phyloP scores from a whole-genome alignment of 2,329 filamentous ascomycete species.

The Fusarium sublunatum region DNA sequence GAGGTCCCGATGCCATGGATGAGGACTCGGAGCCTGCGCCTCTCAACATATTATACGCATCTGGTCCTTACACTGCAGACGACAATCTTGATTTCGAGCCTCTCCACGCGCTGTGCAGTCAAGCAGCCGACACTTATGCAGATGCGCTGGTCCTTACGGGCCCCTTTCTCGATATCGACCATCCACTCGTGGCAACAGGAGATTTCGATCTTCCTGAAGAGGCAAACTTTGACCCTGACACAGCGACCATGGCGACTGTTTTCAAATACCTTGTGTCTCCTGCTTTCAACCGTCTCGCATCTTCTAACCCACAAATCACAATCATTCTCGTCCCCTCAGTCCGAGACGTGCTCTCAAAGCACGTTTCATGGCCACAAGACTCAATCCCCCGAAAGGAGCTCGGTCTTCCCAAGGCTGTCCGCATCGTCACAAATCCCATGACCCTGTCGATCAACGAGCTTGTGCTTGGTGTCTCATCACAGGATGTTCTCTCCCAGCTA shows the following conservation, averaged over 20 bases:
- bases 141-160: constrained; percentile 85
- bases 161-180: constrained; percentile 91
- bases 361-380: constrained; percentile 84
- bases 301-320: constrained; percentile 79
- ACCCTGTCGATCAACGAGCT: constrained; percentile 89
- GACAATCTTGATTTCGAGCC: constrained; percentile 93
- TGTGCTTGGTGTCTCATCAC: constrained; percentile 81
- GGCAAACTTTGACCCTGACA: constrained; percentile 76
- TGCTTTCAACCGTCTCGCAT: constrained; percentile 75
- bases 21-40: constrained; percentile 66
- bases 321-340: constrained; percentile 86
- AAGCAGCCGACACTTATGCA: constrained; percentile 77
- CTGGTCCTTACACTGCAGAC: constrained; percentile 92
- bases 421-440: constrained; percentile 90
- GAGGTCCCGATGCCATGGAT: constrained; percentile 72
- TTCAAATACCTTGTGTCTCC: constrained; percentile 85
- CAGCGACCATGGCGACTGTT: constrained; percentile 81
- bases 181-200: constrained; percentile 84
- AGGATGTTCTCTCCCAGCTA: constrained; percentile 87
- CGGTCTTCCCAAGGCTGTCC: constrained; percentile 79
- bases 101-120: constrained; percentile 81
- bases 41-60: constrained; percentile 79
- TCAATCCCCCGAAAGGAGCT: constrained; percentile 75
- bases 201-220: constrained; percentile 81
- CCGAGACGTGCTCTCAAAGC: constrained; percentile 82